These are phyloP conservation scores for Chrysoporthe deuterocubensis DNA, from an alignment of 2,329 filamentous ascomycete genomes.

Conservation along the genomic window DNA sequence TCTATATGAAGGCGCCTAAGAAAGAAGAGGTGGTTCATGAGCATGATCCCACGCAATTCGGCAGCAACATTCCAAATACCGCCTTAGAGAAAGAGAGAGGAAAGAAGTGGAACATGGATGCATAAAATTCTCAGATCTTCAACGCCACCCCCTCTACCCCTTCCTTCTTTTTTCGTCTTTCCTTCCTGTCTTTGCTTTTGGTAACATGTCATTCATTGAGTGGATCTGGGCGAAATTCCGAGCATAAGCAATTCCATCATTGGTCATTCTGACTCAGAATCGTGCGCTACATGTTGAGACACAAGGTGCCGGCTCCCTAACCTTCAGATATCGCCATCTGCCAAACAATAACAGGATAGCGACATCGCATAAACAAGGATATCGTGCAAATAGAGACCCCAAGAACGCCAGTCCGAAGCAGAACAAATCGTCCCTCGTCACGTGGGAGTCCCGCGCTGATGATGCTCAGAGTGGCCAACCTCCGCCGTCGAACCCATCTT, in stretches of 20 bases:
- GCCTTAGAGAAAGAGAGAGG: constrained; percentile 12
- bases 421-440: not conserved
- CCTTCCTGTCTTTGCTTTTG: too few species aligned
- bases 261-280: not conserved
- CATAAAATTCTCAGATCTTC: not conserved
- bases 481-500: not conserved
- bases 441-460: not conserved
- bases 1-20: not conserved
- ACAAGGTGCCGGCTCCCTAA: not conserved
- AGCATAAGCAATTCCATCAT: not conserved
- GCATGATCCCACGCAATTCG: not conserved
- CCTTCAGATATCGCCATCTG: not conserved
- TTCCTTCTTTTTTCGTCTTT: not conserved
- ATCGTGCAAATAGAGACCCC: not conserved
- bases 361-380: not conserved
- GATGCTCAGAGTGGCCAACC: not conserved
- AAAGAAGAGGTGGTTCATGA: not conserved
- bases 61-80: not conserved
- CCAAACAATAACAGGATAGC: not conserved
- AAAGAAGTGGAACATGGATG: constrained; percentile 9
- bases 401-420: not conserved
- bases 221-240: too few species aligned
- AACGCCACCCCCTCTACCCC: not conserved
- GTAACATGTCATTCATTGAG: not conserved
- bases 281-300: not conserved